These are phyloP conservation scores for Ballota nigra DNA, from an alignment of 257 asterid genomes.

Conservation along the genomic window DNA sequence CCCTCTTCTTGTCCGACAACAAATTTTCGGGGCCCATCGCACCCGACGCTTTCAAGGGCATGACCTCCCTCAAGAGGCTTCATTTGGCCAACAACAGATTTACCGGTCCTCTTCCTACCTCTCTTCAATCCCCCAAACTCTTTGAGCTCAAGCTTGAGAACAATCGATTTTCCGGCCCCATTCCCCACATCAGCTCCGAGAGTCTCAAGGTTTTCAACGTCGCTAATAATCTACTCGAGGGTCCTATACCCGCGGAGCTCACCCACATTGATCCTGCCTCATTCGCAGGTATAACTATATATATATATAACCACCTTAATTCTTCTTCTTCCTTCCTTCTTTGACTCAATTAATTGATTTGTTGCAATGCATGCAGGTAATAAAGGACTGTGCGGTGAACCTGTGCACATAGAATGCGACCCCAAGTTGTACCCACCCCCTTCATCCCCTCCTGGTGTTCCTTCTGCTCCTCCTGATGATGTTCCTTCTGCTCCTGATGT, in stretches of 20 bases:
- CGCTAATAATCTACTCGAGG: constrained; percentile 73
- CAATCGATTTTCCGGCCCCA: constrained; percentile 62
- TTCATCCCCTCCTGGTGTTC: not conserved
- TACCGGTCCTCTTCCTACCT: constrained; percentile 62
- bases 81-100: constrained; percentile 63
- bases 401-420: constrained; percentile 43
- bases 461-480: not conserved
- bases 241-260: constrained; percentile 62
- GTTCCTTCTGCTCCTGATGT: not conserved
- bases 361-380: constrained; percentile 47
- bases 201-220: constrained; percentile 51
- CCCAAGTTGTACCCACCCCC: constrained; percentile 35
- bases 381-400: constrained; percentile 69
- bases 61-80: constrained; percentile 72
- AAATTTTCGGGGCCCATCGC: constrained; percentile 57
- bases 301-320: too few species aligned
- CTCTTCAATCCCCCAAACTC: constrained; percentile 71
- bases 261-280: constrained; percentile 45
- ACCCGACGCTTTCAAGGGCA: constrained; percentile 55
- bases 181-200: constrained; percentile 53
- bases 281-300: constrained; percentile 48
- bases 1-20: constrained; percentile 58
- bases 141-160: constrained; percentile 66
- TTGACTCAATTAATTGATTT: too few species aligned
- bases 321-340: too few species aligned